Evolutionary conservation across 352 stramenopile genomes (phyloP).

Genomic region (Pythium insidiosum): DNA sequence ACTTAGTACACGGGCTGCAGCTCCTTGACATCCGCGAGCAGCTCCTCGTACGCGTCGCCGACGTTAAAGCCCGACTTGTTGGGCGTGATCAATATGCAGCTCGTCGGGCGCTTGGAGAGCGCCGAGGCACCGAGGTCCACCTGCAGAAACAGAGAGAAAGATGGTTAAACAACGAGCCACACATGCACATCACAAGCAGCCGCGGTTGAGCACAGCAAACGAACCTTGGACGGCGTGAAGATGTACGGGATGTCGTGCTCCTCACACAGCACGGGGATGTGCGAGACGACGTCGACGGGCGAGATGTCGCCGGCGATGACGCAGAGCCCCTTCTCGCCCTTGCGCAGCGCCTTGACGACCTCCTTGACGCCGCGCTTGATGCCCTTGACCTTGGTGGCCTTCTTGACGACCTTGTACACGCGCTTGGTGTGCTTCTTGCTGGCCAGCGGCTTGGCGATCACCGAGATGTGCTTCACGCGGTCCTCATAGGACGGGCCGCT

Average conservation of each 20-base stretch:
- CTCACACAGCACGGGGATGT: conserved; percentile 98
- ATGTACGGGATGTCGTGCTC: conserved; percentile 99
- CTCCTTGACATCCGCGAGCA: conserved; percentile 85
- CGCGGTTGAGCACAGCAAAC: background rate
- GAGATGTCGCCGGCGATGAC: conserved; percentile 99
- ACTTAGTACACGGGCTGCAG: conserved; percentile 84
- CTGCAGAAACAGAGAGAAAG: conserved; percentile 15
- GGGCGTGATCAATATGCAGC: conserved; percentile 95
- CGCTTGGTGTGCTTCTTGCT: conserved; percentile 96
- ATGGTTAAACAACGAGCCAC: background rate
- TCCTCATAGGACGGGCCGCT: conserved; percentile 63
- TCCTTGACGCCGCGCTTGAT: conserved; percentile 99
- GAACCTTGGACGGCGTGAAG: conserved; percentile 95
- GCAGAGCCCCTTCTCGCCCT: conserved; percentile 96
- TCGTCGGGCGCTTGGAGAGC: conserved; percentile 97
- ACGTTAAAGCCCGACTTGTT: conserved; percentile 88
- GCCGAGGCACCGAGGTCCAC: conserved; percentile 93
- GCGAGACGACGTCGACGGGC: conserved; percentile 99
- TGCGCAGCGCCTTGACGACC: conserved; percentile 97
- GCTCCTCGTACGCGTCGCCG: conserved; percentile 87
- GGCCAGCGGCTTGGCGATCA: conserved; percentile 96
- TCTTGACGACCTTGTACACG: conserved; percentile 93
- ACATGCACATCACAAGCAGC: background rate
- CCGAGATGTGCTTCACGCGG: conserved; percentile 77
- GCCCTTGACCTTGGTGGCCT: conserved; percentile 93